Base-by-base conservation (phyloP, 371 early-diverging fungal species). In the Chytridium lagenaria region DNA sequence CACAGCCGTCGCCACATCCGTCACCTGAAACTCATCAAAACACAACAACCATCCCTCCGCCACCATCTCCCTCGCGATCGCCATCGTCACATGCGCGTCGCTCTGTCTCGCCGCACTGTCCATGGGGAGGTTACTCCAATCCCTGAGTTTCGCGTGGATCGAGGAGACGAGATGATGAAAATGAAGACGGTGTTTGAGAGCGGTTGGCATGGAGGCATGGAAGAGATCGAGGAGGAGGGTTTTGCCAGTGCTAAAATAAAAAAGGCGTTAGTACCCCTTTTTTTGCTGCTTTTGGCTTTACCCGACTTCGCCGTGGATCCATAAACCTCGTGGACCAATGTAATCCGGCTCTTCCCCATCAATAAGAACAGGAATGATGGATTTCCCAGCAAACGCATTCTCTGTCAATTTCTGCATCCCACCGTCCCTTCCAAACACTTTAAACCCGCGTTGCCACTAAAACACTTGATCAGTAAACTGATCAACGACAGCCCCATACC, bases 1-100 rank as follows among this genome's bases (percentile, higher is more conserved):
- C 52, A 71, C 66, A 15, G 80, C 75, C 39, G 77, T 70, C 28
- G 82, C 82, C 30, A 72, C 71, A 63, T 77, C 77, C 51, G 75
- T 57, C 40, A 81, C 71, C 49, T 76, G 77, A 68, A 81, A 81
- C 65, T 78, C 81, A 55, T 81, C 81, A 36, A 81, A 76, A 50
- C 69, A 75, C 16, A 77, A 33, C 31, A 78, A 16, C 65, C 68
- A 67, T 5, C 7, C n/a, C 1, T 33, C 30, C 68, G 22, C 40
- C 31, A 64, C 68, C 2, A 77, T n/a, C 0, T 71, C 71, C 16
- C 49, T 28, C 7, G 75, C 75, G 40, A 76, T 39, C 40, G 39
- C 30, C 39, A 34, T 49, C 31, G 73, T 51, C 51, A 72, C 72
- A 57, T 75, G 71, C 23, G 7, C 37, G 2, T 36, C 16, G 50